These are phyloP conservation scores for Grigorovia jiainica DNA, from an alignment of 805 yeast genomes.

Conservation along the genomic window DNA sequence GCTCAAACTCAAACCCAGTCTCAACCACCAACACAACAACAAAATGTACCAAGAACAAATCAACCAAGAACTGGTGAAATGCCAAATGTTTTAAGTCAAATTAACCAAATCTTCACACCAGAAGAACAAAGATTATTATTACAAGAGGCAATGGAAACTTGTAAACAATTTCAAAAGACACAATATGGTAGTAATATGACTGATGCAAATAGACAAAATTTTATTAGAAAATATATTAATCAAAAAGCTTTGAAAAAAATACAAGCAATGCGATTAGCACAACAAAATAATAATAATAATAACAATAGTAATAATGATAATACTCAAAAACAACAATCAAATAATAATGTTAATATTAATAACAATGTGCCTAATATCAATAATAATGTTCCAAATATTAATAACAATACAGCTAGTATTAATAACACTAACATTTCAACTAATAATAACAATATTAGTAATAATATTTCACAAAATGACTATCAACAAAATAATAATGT, in stretches of 20 bases:
- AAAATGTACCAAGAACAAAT: conserved; percentile 17
- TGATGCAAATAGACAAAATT: conserved; percentile 23
- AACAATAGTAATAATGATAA: conserved; percentile 1
- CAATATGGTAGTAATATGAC: conserved; percentile 22
- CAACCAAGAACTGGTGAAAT: conserved; percentile 19
- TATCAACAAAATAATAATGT: conserved; percentile 3
- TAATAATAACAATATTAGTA: neutral
- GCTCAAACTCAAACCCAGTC: conserved; percentile 20
- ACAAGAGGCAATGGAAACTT: conserved; percentile 30
- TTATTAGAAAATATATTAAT: conserved; percentile 29
- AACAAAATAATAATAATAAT: conserved; percentile 7
- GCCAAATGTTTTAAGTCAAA: conserved; percentile 27
- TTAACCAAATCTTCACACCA: conserved; percentile 28
- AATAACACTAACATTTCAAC: conserved; percentile 3
- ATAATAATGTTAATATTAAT: neutral
- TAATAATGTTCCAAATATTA: conserved; percentile 1
- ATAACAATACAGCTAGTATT: neutral
- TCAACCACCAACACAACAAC: conserved; percentile 29
- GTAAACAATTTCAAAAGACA: conserved; percentile 28
- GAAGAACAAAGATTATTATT: conserved; percentile 28
- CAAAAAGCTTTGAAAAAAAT: conserved; percentile 30
- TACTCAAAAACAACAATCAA: too few relatives aligned
- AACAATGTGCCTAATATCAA: conserved; percentile 1
- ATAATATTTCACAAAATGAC: conserved; percentile 1
- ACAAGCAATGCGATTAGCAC: conserved; percentile 23